Evolutionary conservation across 148 eudicot species (phyloP).

Genomic region (Persicaria tinctoria): DNA sequence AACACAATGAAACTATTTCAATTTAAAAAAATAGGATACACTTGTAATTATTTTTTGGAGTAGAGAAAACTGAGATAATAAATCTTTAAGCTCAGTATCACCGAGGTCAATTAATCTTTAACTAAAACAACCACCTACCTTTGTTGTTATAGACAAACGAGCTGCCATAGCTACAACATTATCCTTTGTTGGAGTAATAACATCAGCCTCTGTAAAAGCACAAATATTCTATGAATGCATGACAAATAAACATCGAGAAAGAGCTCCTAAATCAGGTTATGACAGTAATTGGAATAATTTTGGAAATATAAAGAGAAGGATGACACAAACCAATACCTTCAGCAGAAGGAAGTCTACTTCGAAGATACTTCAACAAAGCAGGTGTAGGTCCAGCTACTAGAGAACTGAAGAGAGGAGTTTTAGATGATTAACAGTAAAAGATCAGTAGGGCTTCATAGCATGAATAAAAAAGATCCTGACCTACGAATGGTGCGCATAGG

Average conservation of each 20-base stretch:
- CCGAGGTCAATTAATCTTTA: not conserved
- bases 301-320: not conserved
- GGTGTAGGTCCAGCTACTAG: constrained; percentile 86
- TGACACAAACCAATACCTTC: constrained; percentile 45
- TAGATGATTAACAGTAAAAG: not conserved
- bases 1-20: too few species aligned
- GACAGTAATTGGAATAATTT: not conserved
- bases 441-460: not conserved
- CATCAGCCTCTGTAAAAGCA: constrained; percentile 42
- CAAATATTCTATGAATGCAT: not conserved
- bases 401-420: constrained; percentile 35
- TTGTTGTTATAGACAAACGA: constrained; percentile 73
- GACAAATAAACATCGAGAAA: not conserved
- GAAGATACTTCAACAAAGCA: constrained; percentile 74
- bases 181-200: constrained; percentile 52
- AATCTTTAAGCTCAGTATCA: not conserved
- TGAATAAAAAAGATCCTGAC: constrained; percentile 21
- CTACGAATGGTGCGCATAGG: constrained; percentile 90
- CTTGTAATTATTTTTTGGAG: not conserved
- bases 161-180: constrained; percentile 67
- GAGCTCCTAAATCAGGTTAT: not conserved
- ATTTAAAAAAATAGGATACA: not conserved
- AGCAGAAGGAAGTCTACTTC: constrained; percentile 82
- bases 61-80: not conserved
- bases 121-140: constrained; percentile 33